phyloP scores from a whole-genome alignment of 2,329 filamentous ascomycete genomes.

The Fusarium haematococcum region DNA sequence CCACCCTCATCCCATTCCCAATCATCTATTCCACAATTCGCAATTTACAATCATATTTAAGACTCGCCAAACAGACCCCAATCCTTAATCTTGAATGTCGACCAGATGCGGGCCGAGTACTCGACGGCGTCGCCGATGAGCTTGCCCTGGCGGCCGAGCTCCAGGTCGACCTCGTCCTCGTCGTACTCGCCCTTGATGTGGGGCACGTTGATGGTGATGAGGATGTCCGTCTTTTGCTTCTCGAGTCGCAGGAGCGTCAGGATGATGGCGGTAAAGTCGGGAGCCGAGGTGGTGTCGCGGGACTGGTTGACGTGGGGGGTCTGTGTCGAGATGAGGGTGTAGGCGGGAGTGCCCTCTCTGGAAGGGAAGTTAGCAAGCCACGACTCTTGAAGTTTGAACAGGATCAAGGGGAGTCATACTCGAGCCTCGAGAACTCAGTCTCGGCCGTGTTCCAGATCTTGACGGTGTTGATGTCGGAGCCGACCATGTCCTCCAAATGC shows the following conservation, averaged over 20 bases:
- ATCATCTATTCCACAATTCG: background rate
- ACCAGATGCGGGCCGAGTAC: conserved; percentile 75
- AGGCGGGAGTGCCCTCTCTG: conserved; percentile 66
- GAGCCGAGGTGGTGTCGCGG: conserved; percentile 54
- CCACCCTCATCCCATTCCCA: background rate
- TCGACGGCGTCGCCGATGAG: conserved; percentile 77
- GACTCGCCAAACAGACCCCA: conserved; percentile 76
- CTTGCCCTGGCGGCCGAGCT: conserved; percentile 73
- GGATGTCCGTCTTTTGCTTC: conserved; percentile 80
- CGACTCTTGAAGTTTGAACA: background rate
- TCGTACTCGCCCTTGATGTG: conserved; percentile 81
- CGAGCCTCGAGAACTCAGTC: conserved; percentile 67
- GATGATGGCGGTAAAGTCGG: conserved; percentile 79
- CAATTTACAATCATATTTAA: conserved; percentile 7
- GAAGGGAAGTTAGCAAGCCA: conserved; percentile 19
- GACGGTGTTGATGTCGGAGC: conserved; percentile 71
- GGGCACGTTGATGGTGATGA: conserved; percentile 90
- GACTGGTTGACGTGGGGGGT: conserved; percentile 54
- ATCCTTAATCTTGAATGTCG: conserved; percentile 81
- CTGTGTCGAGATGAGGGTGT: conserved; percentile 77
- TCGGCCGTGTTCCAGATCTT: conserved; percentile 75
- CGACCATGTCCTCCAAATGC: conserved; percentile 77
- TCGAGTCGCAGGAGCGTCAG: conserved; percentile 82
- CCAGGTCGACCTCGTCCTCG: conserved; percentile 76
- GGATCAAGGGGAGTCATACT: conserved; percentile 52